phyloP scores from a whole-genome alignment of 2,329 filamentous ascomycete genomes.

The Ceratocystis diversiconidia region DNA sequence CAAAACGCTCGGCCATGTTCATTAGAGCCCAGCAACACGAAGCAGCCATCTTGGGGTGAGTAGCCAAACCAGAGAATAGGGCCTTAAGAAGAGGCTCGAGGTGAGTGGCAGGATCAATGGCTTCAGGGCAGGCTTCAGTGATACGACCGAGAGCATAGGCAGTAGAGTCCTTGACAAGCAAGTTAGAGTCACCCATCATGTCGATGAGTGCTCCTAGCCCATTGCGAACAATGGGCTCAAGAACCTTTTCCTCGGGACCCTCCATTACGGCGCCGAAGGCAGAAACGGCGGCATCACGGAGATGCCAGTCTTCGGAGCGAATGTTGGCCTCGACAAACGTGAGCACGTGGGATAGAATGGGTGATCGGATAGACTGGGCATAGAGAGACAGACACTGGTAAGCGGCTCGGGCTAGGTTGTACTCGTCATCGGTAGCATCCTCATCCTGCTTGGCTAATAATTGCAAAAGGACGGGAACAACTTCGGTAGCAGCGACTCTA shows the following conservation, averaged over 20 bases:
- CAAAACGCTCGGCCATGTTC: constrained; percentile 93
- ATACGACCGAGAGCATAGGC: constrained; percentile 93
- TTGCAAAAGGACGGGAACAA: constrained; percentile 77
- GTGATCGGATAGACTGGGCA: constrained; percentile 73
- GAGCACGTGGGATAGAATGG: constrained; percentile 75
- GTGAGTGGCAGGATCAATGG: constrained; percentile 73
- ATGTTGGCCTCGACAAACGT: constrained; percentile 85
- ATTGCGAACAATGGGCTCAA: constrained; percentile 91
- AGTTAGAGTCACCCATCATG: constrained; percentile 77
- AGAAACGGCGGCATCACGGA: constrained; percentile 87
- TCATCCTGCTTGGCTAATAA: constrained; percentile 95
- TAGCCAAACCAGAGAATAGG: constrained; percentile 77
- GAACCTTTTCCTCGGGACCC: constrained; percentile 79
- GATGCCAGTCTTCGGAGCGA: constrained; percentile 83
- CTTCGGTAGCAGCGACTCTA: constrained; percentile 80
- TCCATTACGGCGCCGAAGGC: constrained; percentile 99
- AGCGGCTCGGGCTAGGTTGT: constrained; percentile 86
- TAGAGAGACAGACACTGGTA: constrained; percentile 97
- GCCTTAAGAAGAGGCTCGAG: constrained; percentile 74
- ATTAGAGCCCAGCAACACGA: constrained; percentile 99
- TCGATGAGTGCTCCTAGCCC: constrained; percentile 80
- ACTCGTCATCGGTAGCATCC: constrained; percentile 91
- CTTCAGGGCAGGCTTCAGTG: constrained; percentile 80
- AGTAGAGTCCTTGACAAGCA: constrained; percentile 90
- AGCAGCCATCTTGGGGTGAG: constrained; percentile 89